phyloP scores from a whole-genome alignment of 176 grass and related monocot genomes.

The Triticum turgidum region DNA sequence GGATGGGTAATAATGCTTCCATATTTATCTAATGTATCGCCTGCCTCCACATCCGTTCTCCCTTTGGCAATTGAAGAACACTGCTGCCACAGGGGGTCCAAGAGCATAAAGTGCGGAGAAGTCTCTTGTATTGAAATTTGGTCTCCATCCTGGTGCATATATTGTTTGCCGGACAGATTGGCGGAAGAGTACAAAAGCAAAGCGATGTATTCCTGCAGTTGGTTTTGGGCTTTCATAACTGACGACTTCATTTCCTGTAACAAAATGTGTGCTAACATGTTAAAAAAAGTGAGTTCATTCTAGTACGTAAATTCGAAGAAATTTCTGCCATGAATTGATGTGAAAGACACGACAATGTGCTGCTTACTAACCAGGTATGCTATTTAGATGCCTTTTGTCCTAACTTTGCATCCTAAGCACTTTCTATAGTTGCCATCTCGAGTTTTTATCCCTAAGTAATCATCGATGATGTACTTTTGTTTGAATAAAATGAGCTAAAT shows the following conservation, averaged over 20 bases:
- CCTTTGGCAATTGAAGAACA: slow-evolving; percentile 96
- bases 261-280: slow-evolving; percentile 29
- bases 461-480: background rate
- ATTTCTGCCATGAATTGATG: slow-evolving; percentile 22
- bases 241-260: slow-evolving; percentile 90
- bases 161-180: slow-evolving; percentile 73
- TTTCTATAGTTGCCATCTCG: background rate
- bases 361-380: slow-evolving; percentile 9
- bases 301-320: slow-evolving; percentile 10
- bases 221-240: slow-evolving; percentile 89
- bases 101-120: slow-evolving; percentile 84
- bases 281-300: slow-evolving; percentile 15
- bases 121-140: slow-evolving; percentile 93
- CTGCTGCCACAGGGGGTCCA: slow-evolving; percentile 61
- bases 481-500: slow-evolving; percentile 3
- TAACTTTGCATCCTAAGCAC: background rate
- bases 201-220: slow-evolving; percentile 92
- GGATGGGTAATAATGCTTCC: slow-evolving; percentile 20
- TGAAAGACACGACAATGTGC: background rate
- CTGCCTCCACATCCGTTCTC: slow-evolving; percentile 96
- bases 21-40: slow-evolving; percentile 66
- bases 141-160: slow-evolving; percentile 88
- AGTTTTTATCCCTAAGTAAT: background rate
- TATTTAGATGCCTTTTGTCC: background rate
- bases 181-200: slow-evolving; percentile 89